A percentile compares a stretch with the other conserved stretches of the same genome.
Evolutionary conservation across 192 early-diverging fungal species (phyloP).

Genomic region (Gigaspora rosea): DNA sequence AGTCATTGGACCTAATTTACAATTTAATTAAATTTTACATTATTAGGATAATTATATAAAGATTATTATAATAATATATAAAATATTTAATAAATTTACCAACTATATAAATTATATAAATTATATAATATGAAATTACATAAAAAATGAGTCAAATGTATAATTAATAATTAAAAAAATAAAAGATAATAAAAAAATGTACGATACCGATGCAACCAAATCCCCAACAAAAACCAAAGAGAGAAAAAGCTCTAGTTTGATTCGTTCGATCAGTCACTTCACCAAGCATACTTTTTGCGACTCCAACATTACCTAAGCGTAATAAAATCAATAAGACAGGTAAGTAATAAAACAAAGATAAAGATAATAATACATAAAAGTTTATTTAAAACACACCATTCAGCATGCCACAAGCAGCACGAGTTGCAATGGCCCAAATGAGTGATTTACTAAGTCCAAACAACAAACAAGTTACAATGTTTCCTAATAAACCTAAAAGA

Average conservation of each 20-base stretch:
- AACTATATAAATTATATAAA: too few relatives aligned
- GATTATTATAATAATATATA: too few relatives aligned
- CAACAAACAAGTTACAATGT: conserved; percentile 62
- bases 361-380: not conserved
- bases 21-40: not conserved
- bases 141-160: conserved; percentile 2
- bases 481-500: conserved; percentile 77
- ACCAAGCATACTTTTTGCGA: conserved; percentile 78
- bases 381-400: conserved; percentile 48
- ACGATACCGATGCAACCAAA: conserved; percentile 53
- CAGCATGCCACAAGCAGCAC: conserved; percentile 68
- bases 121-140: too few relatives aligned
- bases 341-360: not conserved
- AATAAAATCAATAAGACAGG: not conserved
- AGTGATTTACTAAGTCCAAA: conserved; percentile 73
- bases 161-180: conserved; percentile 20
- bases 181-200: not conserved
- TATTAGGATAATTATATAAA: too few relatives aligned
- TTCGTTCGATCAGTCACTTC: conserved; percentile 88
- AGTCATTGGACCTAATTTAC: conserved; percentile 63
- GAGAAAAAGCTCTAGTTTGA: conserved; percentile 36
- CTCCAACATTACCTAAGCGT: conserved; percentile 64
- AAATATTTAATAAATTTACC: too few relatives aligned
- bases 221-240: conserved; percentile 17
- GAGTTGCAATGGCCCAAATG: conserved; percentile 59